Evolutionary conservation across 2,329 filamentous ascomycete species (phyloP), one percentile per base, ranked within the genome.

Genomic region (Botrytis medusae): DNA sequence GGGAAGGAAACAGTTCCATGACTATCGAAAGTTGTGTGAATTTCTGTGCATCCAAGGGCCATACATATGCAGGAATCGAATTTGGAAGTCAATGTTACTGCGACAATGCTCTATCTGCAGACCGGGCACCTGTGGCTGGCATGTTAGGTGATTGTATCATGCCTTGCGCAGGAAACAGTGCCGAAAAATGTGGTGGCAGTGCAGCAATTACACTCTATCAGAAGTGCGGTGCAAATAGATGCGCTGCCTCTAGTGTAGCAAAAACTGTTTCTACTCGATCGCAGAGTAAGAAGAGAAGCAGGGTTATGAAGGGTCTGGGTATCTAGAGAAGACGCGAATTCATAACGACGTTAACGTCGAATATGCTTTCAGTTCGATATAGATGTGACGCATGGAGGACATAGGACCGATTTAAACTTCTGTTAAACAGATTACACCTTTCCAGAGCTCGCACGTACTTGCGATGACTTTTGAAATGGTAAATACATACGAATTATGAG

Each of bases 11-110:
- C 10, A 32, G 25, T 37, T 42, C 54, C 20, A 72, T 72, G 71
- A 73, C 72, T 6, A 73, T 71, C 22, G 60, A 57, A 16, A 29
- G 34, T 2, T 73, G 72, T 59, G 51, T 73, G 7, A 29, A 57
- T 29, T 70, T 71, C 37, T 73, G 72, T 46, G 4, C 42, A 18
- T 70, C 59, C n/a, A 71, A 70, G 7, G 72, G 72, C 2, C 59
- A 73, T 37, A 62, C 67, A 9, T 73, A 73, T 71, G 72, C 72
- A 1, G 72, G 72, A 22, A 34, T 70, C 25, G 72, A 73, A 44
- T 70, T 73, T 7, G 67, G 44, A 54, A 64, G 65, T 34, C 72
- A 73, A 18, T 73, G 68, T 32, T 73, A 57, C 60, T 73, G 72
- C 59, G 60, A 48, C 40, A 48, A 73, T 37, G 10, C n/a, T 4